Base-by-base conservation (phyloP, 148 eudicot genomes). In the Simmondsia chinensis region DNA sequence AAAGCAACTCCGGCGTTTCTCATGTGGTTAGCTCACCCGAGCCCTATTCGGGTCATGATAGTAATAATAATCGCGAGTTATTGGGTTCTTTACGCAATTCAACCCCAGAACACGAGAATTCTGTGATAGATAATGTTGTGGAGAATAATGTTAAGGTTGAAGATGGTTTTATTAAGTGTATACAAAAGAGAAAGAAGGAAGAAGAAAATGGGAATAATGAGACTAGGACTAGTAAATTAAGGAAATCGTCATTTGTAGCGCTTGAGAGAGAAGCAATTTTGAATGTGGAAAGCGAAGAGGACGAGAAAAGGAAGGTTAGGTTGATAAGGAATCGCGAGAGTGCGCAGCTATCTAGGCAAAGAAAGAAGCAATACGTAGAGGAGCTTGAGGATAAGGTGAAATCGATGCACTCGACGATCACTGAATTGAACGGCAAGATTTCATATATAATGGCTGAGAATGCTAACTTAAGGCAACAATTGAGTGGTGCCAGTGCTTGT, bases 331-430 rank as follows among this genome's bases (percentile, higher is more conserved):
- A 89, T 41, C 58, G 97, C 0, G 97, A 89, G 41, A 89, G 97
- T 28, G 97, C 97, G 0, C 97, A 89, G 55, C 73, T 89, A 18
- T 85, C 95, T 3, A 64, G 97, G 50, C 95, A 89, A 59, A 85
- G 95, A 68, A 89, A 89, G 75, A 89, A 89, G 53, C 93, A 89
- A 46, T 76, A 89, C 38, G 80, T 85, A 0, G 97, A 81, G 63
- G 97, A 84, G 64, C 71, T 89, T 11, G 95, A 89, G 79, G 95
- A 81, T 59, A 89, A 89, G 69, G 94, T 89, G 28, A 85, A 71
- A 39, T 22, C 64, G 4, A 85, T 89, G 97, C 77, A 76, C 16
- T 66, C 95, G 1, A 89, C 88, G 0, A 85, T 89, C 38, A 81
- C 80, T 13, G 97, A 89, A 27, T 61, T 89, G 58, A 89, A 82